Percentiles rank a stretch among this genome's conserved stretches.
These are phyloP conservation scores for Candida sithepensis DNA, from an alignment of 805 yeast species.

Conservation along the genomic window DNA sequence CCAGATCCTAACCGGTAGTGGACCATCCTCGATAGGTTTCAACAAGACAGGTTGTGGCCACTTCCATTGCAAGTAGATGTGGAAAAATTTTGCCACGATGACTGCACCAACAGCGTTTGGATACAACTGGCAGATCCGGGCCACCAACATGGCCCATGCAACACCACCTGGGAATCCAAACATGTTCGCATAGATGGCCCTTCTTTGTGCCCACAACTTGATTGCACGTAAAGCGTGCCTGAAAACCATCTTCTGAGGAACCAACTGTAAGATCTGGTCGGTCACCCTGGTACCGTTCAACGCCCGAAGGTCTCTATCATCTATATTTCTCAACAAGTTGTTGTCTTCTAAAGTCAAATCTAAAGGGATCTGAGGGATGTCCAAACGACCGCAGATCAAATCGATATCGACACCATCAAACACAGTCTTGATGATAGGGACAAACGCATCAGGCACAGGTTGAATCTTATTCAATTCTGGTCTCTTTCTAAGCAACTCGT, in stretches of 20 bases:
- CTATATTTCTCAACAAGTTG: slow-evolving; percentile 78
- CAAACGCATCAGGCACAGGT: slow-evolving; percentile 94
- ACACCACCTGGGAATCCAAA: slow-evolving; percentile 99
- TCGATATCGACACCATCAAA: slow-evolving; percentile 92
- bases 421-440: slow-evolving; percentile 90
- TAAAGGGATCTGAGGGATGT: slow-evolving; percentile 77
- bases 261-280: slow-evolving; percentile 83
- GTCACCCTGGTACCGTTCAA: slow-evolving; percentile 96
- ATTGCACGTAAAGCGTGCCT: slow-evolving; percentile 89
- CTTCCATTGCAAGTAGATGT: slow-evolving; percentile 82
- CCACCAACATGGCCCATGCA: slow-evolving; percentile 99
- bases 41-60: slow-evolving; percentile 98
- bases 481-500: slow-evolving; percentile 60
- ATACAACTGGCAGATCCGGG: slow-evolving; percentile 91
- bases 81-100: slow-evolving; percentile 84
- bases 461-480: slow-evolving; percentile 88
- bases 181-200: slow-evolving; percentile 91
- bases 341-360: slow-evolving; percentile 78
- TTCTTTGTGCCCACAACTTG: slow-evolving; percentile 93
- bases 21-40: slow-evolving; percentile 95
- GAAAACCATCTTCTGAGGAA: slow-evolving; percentile 90
- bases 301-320: slow-evolving; percentile 86
- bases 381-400: slow-evolving; percentile 78
- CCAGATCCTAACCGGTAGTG: slow-evolving; percentile 94
- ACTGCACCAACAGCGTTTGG: slow-evolving; percentile 95